A percentile compares a stretch with the other conserved stretches of the same genome.
Conservation (phyloP, 805 yeast genomes). For the Zygotorulaspora chibaensis region DNA sequence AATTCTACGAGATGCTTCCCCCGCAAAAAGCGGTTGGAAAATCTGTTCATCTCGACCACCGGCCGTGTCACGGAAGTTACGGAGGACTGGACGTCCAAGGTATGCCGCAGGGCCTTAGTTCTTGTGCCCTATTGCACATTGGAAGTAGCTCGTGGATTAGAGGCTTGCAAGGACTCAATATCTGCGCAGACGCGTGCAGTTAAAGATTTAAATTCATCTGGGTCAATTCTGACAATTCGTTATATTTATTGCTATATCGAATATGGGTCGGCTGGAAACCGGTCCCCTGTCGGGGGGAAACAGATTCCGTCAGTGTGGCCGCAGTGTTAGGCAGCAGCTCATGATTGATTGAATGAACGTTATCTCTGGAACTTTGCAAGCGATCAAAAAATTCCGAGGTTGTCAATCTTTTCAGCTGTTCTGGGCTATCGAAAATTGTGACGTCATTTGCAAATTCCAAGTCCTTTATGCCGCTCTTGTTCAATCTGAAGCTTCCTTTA, state of each 20-base stretch:
- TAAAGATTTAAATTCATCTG: not conserved
- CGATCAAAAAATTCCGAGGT: constrained; percentile 18
- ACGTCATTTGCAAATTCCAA: constrained; percentile 26
- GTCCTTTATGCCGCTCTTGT: constrained; percentile 1
- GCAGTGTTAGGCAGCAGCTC: not conserved
- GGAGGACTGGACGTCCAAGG: too few species aligned
- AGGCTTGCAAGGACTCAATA: too few species aligned
- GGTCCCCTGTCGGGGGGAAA: not conserved
- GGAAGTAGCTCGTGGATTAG: too few species aligned
- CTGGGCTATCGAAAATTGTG: constrained; percentile 20
- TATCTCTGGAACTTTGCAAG: constrained; percentile 14
- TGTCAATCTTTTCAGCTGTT: constrained; percentile 7
- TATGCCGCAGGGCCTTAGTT: too few species aligned
- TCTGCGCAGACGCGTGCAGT: too few species aligned
- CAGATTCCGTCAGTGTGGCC: not conserved
- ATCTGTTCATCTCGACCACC: too few species aligned
- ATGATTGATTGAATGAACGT: constrained; percentile 7
- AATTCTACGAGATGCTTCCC: too few species aligned
- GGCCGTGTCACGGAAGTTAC: too few species aligned
- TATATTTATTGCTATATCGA: constrained; percentile 8
- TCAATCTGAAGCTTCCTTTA: constrained; percentile 9
- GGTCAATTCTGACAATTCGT: constrained; percentile 4
- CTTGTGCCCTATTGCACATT: too few species aligned
- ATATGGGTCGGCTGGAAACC: constrained; percentile 6
- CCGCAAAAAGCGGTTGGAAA: too few species aligned